Percentiles rank a stretch among this genome's conserved stretches.
These are phyloP conservation scores for Podospora pseudocomata DNA, from an alignment of 495 filamentous ascomycete genomes.

Conservation along the genomic window DNA sequence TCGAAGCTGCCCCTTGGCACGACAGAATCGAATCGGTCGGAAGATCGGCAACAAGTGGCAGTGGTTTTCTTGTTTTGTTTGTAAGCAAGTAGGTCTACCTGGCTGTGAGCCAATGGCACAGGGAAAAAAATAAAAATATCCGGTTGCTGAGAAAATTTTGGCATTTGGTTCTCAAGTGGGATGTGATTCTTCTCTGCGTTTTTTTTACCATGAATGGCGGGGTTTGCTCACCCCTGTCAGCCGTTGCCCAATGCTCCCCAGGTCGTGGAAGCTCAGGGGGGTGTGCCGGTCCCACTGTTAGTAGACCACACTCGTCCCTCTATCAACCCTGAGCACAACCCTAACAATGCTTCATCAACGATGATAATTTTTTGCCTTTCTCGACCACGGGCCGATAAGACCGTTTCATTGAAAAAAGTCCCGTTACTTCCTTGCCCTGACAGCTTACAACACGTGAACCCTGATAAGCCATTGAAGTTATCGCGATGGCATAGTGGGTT, in stretches of 20 bases:
- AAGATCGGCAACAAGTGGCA: not conserved
- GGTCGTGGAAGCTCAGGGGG: not conserved
- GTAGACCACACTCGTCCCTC: not conserved
- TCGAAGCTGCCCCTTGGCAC: not conserved
- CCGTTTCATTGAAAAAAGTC: not conserved
- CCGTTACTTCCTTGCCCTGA: not conserved
- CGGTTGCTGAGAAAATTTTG: not conserved
- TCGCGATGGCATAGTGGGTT: too few relatives aligned
- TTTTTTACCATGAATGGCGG: not conserved
- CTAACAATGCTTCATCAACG: not conserved
- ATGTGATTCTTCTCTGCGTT: not conserved
- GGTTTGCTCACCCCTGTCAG: not conserved
- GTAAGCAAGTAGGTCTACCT: not conserved
- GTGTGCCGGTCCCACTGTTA: not conserved
- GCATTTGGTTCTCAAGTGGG: constrained; percentile 14
- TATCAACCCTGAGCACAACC: not conserved
- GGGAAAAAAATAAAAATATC: not conserved
- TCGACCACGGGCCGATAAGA: not conserved
- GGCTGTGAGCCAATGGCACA: not conserved
- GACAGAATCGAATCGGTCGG: not conserved
- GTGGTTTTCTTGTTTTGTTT: not conserved
- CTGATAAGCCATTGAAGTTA: too few relatives aligned
- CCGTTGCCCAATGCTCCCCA: not conserved
- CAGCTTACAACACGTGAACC: too few relatives aligned
- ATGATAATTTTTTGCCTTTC: not conserved